Evolutionary conservation across 345 rosid species (phyloP), one percentile per base, ranked within the genome.

Genomic region (Passiflora organensis): DNA sequence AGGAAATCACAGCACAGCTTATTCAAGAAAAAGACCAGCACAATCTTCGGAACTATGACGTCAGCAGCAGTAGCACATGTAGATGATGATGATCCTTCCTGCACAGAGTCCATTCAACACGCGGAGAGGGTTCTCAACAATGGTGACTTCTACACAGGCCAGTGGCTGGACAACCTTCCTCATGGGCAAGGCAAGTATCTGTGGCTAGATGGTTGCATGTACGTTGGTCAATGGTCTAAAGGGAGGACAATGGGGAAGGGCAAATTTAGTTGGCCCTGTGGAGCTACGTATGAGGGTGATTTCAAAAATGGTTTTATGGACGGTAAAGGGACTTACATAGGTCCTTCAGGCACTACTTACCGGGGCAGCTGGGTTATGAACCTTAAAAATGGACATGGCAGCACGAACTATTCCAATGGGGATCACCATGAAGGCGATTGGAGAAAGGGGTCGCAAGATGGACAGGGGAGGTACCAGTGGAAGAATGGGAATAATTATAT

Each of bases 201-300:
- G 0, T 93, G 99, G 99, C 79, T 81, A 20, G 99, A 93, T 59
- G 96, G 97, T 22, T 93, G 95, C 61, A 83, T 87, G 91, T 93
- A 93, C 51, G 77, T 84, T 4, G 99, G 99, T 19, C 95, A 89
- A 38, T 93, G 99, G 99, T 55, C 36, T 42, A 45, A 67, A 43
- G 97, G 99, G 3, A 84, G 80, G 54, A 79, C 76, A 16, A 79
- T 65, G 76, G 97, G 99, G 11, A 83, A 76, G 25, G 99, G 99
- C 13, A 84, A 76, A 62, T 93, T 91, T 46, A 75, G 88, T 25
- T 88, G 98, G 98, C 96, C 96, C 0, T 82, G 82, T 22, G 98
- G 96, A 16, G 95, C 97, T 23, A 86, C 91, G 10, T 93, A 93
- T 55, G 96, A 93, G 71, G 99, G 99, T 9, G 97, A 93, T 23